A percentile compares a stretch with the other conserved stretches of the same genome.
phyloP scores from a whole-genome alignment of 1,284 basidiomycete genomes.

The Ganoderma boninense region DNA sequence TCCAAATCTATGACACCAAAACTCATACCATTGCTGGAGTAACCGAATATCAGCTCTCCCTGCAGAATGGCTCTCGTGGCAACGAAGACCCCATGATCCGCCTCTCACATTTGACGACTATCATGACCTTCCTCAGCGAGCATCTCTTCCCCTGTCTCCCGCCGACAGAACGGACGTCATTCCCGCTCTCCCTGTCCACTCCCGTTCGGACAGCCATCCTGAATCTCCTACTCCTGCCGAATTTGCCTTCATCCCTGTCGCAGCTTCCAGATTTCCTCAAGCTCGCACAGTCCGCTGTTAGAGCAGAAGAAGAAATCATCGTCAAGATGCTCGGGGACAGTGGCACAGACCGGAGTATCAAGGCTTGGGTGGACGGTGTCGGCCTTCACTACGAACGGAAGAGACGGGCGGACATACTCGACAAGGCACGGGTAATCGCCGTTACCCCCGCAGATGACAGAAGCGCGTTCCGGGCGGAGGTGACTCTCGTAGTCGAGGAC shows the following conservation, averaged over 20 bases:
- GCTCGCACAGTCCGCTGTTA: slow-evolving; percentile 60
- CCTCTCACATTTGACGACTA: slow-evolving; percentile 59
- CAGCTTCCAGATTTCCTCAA: slow-evolving; percentile 69
- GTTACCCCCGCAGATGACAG: slow-evolving; percentile 42
- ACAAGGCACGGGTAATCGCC: slow-evolving; percentile 59
- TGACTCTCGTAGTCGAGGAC: slow-evolving; percentile 32
- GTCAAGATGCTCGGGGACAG: slow-evolving; percentile 59
- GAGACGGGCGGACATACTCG: slow-evolving; percentile 69
- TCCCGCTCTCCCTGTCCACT: slow-evolving; percentile 63
- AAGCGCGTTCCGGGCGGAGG: slow-evolving; percentile 47
- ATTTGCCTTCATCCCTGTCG: slow-evolving; percentile 68
- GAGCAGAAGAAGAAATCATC: slow-evolving; percentile 68
- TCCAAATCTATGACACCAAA: slow-evolving; percentile 49
- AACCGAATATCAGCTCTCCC: slow-evolving; percentile 53
- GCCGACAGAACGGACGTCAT: slow-evolving; percentile 47
- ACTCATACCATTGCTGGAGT: slow-evolving; percentile 41
- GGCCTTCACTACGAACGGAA: slow-evolving; percentile 78
- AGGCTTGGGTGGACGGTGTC: slow-evolving; percentile 68
- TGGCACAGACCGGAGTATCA: slow-evolving; percentile 57
- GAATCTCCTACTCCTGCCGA: slow-evolving; percentile 69
- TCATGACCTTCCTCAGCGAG: slow-evolving; percentile 64
- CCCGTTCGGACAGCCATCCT: slow-evolving; percentile 68
- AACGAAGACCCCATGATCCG: slow-evolving; percentile 48
- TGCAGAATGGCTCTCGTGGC: slow-evolving; percentile 55
- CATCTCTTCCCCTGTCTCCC: slow-evolving; percentile 68